phyloP scores from a whole-genome alignment of 2,329 filamentous ascomycete species.

The Ascochyta rabiei region DNA sequence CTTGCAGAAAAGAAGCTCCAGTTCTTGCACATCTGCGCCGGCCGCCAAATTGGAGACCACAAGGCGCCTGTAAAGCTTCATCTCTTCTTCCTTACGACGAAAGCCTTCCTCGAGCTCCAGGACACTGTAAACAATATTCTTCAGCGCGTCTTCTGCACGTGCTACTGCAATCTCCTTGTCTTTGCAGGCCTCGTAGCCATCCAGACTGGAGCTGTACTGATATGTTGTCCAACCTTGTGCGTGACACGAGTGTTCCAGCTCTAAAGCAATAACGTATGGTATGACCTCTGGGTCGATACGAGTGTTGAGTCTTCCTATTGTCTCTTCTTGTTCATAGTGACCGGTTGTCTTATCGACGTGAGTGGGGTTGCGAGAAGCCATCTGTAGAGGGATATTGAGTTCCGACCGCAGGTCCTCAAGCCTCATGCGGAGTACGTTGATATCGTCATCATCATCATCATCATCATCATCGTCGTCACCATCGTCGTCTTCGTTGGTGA shows the following conservation, averaged over 20 bases:
- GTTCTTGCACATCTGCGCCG: constrained; percentile 22
- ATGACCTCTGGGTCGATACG: neutral
- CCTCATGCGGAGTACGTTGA: constrained; percentile 3
- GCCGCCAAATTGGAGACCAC: constrained; percentile 38
- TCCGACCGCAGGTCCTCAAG: neutral
- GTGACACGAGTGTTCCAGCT: constrained; percentile 17
- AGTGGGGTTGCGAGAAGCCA: neutral
- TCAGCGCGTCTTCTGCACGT: constrained; percentile 15
- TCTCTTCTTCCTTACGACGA: constrained; percentile 14
- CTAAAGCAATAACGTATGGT: constrained; percentile 15
- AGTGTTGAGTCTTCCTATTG: neutral
- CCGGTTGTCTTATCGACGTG: neutral
- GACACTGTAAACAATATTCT: constrained; percentile 14
- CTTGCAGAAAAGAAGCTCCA: constrained; percentile 22
- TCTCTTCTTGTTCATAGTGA: neutral
- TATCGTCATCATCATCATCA: constrained; percentile 3
- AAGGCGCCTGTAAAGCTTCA: constrained; percentile 19
- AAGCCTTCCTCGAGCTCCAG: constrained; percentile 19
- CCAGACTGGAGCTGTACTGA: constrained; percentile 17
- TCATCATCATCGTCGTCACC: neutral
- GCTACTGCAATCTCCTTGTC: constrained; percentile 15
- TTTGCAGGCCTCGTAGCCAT: constrained; percentile 12
- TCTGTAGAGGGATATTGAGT: neutral
- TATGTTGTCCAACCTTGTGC: constrained; percentile 19
- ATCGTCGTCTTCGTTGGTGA: neutral